phyloP scores from a whole-genome alignment of 768 basidiomycete species.

The Leccinum imitatum region DNA sequence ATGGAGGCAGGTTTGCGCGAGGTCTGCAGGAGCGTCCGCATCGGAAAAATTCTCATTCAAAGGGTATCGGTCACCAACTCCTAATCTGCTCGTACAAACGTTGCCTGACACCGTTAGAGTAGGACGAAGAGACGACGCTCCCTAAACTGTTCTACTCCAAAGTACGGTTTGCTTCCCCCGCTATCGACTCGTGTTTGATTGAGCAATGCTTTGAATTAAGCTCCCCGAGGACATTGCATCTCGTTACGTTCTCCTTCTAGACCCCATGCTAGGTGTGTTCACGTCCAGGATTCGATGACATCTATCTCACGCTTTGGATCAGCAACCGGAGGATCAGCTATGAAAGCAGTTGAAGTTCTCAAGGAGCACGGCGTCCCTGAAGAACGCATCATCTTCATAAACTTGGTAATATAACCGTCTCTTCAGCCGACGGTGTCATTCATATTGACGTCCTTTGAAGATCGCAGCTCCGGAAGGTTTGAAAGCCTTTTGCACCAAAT shows the following conservation, averaged over 20 bases:
- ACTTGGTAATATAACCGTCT: slow-evolving; percentile 58
- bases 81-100: background rate
- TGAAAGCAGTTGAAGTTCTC: slow-evolving; percentile 95
- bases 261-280: slow-evolving; percentile 91
- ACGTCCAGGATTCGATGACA: background rate
- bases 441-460: slow-evolving; percentile 38
- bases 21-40: slow-evolving; percentile 90
- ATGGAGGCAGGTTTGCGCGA: slow-evolving; percentile 98
- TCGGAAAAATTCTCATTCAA: slow-evolving; percentile 98
- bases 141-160: slow-evolving; percentile 94
- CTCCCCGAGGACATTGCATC: slow-evolving; percentile 65
- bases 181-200: background rate
- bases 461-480: slow-evolving; percentile 91
- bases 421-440: background rate
- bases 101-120: slow-evolving; percentile 3
- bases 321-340: slow-evolving; percentile 97
- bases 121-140: slow-evolving; percentile 94
- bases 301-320: background rate
- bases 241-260: slow-evolving; percentile 91
- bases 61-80: slow-evolving; percentile 49
- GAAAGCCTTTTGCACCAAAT: slow-evolving; percentile 70
- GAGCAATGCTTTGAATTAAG: background rate
- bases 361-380: slow-evolving; percentile 91
- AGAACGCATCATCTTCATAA: slow-evolving; percentile 93
- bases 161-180: slow-evolving; percentile 36